Conservation (phyloP, 441 rosid genomes). For the Hura crepitans region DNA sequence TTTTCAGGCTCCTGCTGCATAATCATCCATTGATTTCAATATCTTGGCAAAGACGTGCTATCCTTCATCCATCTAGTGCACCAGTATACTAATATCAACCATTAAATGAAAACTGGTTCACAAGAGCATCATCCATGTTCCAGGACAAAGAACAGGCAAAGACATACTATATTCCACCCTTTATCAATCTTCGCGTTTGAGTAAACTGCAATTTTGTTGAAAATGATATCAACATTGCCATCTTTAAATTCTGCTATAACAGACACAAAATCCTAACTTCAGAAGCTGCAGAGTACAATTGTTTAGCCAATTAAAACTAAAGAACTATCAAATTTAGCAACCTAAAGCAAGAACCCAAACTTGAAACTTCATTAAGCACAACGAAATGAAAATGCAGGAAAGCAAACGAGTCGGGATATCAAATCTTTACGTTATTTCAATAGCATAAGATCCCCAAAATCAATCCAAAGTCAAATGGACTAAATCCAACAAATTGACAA, state of each 20-base stretch:
- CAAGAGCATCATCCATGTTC: background rate
- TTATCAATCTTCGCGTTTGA: conserved; percentile 6
- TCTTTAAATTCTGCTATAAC: conserved; percentile 1
- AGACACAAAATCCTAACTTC: conserved; percentile 16
- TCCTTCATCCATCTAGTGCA: background rate
- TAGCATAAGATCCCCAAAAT: conserved; percentile 3
- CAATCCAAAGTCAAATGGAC: conserved; percentile 21
- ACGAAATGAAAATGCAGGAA: conserved; percentile 22
- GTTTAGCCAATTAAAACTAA: background rate
- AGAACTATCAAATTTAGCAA: conserved; percentile 16
- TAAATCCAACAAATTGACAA: conserved; percentile 17
- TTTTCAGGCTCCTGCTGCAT: background rate
- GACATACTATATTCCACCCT: background rate
- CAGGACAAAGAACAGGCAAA: background rate
- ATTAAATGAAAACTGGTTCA: background rate
- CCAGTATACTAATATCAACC: too few relatives aligned
- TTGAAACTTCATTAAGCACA: background rate
- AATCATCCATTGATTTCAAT: background rate
- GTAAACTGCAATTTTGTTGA: conserved; percentile 12
- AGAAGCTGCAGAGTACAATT: background rate
- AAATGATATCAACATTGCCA: background rate
- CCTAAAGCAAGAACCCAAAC: conserved; percentile 4
- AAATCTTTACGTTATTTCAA: conserved; percentile 3
- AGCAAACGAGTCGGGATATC: conserved; percentile 6
- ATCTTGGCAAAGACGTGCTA: background rate